Percentiles rank a stretch among this genome's conserved stretches.
Evolutionary conservation across 1,284 basidiomycete species (phyloP).

Genomic region (Volvariella volvacea): DNA sequence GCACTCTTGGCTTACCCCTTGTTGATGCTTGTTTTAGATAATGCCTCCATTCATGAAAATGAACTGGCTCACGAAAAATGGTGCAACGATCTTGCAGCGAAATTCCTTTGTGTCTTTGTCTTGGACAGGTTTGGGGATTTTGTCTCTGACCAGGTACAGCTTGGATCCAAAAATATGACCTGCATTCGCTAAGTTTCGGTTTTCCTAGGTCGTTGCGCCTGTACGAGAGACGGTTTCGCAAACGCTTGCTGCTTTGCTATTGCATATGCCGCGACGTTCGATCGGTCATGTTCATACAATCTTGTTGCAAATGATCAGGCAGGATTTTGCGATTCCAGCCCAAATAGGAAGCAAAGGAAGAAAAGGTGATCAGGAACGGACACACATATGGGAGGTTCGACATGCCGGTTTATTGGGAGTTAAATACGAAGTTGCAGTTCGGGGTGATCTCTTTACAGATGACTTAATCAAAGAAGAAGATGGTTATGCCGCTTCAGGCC

Average conservation of each 20-base stretch:
- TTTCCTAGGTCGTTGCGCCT: slow-evolving; percentile 79
- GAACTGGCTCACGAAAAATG: slow-evolving; percentile 69
- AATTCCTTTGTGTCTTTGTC: slow-evolving; percentile 88
- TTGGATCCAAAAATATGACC: slow-evolving; percentile 9
- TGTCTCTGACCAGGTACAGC: slow-evolving; percentile 78
- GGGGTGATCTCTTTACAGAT: slow-evolving; percentile 67
- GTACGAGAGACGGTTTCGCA: slow-evolving; percentile 97
- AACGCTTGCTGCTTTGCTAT: slow-evolving; percentile 84
- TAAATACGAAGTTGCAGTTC: slow-evolving; percentile 96
- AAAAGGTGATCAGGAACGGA: slow-evolving; percentile 36
- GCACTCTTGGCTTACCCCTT: slow-evolving; percentile 4
- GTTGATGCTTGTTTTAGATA: slow-evolving; percentile 30
- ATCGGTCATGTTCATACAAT: slow-evolving; percentile 79
- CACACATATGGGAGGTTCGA: slow-evolving; percentile 94
- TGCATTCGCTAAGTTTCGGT: not conserved
- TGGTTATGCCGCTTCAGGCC: slow-evolving; percentile 31
- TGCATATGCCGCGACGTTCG: slow-evolving; percentile 78
- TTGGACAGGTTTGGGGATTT: slow-evolving; percentile 98
- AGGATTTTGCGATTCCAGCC: slow-evolving; percentile 56
- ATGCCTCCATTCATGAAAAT: slow-evolving; percentile 49
- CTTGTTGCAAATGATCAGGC: slow-evolving; percentile 90
- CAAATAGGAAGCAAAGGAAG: slow-evolving; percentile 17
- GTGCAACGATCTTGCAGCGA: slow-evolving; percentile 86
- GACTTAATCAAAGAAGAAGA: slow-evolving; percentile 27
- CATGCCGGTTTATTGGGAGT: slow-evolving; percentile 96